Evolutionary conservation across 345 rosid species (phyloP).

Genomic region (Barbarea vulgaris): DNA sequence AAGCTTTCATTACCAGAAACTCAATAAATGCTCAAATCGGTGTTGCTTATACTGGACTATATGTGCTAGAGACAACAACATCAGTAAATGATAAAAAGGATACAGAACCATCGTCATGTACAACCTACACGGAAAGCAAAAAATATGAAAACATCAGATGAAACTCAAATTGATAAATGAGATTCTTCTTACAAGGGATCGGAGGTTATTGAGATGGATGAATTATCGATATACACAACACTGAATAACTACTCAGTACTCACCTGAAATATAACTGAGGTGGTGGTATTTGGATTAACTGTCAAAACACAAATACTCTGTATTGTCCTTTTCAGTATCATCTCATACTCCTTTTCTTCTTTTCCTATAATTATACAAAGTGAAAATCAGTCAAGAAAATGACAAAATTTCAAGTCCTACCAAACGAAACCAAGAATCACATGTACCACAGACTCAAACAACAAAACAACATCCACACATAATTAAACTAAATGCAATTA

Average conservation of each 20-base stretch:
- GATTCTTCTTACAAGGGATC: not conserved
- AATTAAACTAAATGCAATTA: not conserved
- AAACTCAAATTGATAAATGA: not conserved
- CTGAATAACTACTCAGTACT: not conserved
- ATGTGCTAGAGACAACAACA: conserved; percentile 2
- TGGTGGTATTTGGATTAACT: conserved; percentile 82
- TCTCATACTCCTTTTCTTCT: conserved; percentile 75
- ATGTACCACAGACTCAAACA: not conserved
- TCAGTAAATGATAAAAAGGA: conserved; percentile 48
- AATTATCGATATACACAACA: not conserved
- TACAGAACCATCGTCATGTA: conserved; percentile 92
- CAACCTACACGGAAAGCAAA: conserved; percentile 56
- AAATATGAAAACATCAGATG: conserved; percentile 2
- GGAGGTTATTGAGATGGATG: not conserved
- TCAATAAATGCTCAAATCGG: not conserved
- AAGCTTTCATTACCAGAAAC: not conserved
- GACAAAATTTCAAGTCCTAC: not conserved
- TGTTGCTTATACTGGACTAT: not conserved
- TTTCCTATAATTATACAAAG: conserved; percentile 52
- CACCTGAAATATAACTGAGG: conserved; percentile 83
- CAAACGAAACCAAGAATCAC: not conserved
- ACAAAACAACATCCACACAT: not conserved
- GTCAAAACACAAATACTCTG: conserved; percentile 83
- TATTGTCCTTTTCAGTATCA: conserved; percentile 81
- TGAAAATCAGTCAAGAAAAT: not conserved